Conservation (phyloP, 106 monocot species). For the Phalaenopsis aphrodite region DNA sequence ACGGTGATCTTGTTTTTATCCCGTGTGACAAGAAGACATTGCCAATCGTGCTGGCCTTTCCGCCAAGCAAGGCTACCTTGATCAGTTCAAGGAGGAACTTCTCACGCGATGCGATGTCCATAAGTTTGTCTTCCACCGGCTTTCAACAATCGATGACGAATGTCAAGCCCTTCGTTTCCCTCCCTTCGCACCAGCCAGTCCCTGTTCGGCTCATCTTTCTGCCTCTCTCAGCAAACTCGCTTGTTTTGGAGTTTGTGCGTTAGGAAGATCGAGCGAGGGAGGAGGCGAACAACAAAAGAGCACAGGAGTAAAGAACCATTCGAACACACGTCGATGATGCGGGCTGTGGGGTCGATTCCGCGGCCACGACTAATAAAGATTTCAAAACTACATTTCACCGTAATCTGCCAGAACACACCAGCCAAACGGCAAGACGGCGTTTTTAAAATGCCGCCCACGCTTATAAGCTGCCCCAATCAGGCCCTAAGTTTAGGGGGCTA, state of each 20-base stretch:
- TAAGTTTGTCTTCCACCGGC: conserved; percentile 74
- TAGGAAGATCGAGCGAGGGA: neutral
- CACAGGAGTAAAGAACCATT: too few species aligned
- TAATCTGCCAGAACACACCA: too few species aligned
- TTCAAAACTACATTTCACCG: too few species aligned
- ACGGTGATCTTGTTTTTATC: conserved; percentile 70
- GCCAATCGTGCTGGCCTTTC: conserved; percentile 69
- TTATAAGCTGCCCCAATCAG: too few species aligned
- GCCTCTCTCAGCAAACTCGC: neutral
- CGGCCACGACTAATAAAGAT: too few species aligned
- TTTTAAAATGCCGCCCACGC: neutral
- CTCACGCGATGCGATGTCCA: conserved; percentile 86
- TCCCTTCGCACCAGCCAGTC: conserved; percentile 10
- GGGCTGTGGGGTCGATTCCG: too few species aligned
- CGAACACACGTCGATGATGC: too few species aligned
- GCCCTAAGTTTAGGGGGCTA: too few species aligned
- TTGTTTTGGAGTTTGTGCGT: neutral
- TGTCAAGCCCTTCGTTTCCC: conserved; percentile 39
- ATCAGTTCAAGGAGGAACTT: conserved; percentile 89
- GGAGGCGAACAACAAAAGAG: too few species aligned
- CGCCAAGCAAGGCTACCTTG: conserved; percentile 56
- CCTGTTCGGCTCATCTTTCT: conserved; percentile 6
- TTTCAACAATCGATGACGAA: conserved; percentile 55
- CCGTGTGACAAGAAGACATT: conserved; percentile 43
- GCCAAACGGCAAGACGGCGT: too few species aligned